phyloP scores from a whole-genome alignment of 352 stramenopile species.

The Phytophthora chlamydospora region DNA sequence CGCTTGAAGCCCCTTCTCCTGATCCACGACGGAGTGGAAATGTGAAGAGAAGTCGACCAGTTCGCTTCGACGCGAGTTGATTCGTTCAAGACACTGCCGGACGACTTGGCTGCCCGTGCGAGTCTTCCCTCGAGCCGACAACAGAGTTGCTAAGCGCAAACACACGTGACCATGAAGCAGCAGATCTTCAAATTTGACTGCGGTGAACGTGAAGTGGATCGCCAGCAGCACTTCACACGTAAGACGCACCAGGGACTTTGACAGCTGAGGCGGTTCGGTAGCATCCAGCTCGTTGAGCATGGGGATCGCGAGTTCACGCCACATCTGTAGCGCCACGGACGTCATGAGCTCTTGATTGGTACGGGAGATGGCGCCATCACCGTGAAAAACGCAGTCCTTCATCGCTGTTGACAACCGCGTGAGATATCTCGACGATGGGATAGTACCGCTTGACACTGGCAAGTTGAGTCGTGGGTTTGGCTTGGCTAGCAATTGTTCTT shows the following conservation, averaged over 20 bases:
- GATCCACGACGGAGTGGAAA: conserved; percentile 24
- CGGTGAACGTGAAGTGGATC: conserved; percentile 48
- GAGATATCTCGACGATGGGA: conserved; percentile 18
- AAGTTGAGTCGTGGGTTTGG: background rate
- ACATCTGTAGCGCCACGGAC: conserved; percentile 43
- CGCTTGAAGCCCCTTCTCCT: background rate
- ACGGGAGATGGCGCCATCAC: conserved; percentile 21
- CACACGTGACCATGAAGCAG: conserved; percentile 53
- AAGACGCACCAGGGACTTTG: conserved; percentile 22
- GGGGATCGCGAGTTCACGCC: conserved; percentile 37
- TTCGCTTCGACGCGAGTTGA: conserved; percentile 48
- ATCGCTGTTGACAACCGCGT: conserved; percentile 29
- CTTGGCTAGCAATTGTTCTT: conserved; percentile 11
- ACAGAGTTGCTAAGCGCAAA: conserved; percentile 45
- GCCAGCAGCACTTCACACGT: conserved; percentile 43
- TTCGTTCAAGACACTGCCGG: conserved; percentile 40
- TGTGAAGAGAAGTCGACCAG: conserved; percentile 43
- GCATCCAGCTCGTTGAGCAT: conserved; percentile 46
- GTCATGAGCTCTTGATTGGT: conserved; percentile 45
- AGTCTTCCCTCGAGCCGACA: conserved; percentile 35
- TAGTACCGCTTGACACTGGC: conserved; percentile 6
- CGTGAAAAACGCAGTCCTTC: conserved; percentile 32
- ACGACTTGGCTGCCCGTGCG: conserved; percentile 44
- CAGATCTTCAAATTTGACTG: conserved; percentile 57
- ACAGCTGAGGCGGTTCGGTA: conserved; percentile 22